Percentiles rank a stretch among this genome's conserved stretches.
Conservation (phyloP, 1,284 basidiomycete genomes). For the Ustilago hordei region DNA sequence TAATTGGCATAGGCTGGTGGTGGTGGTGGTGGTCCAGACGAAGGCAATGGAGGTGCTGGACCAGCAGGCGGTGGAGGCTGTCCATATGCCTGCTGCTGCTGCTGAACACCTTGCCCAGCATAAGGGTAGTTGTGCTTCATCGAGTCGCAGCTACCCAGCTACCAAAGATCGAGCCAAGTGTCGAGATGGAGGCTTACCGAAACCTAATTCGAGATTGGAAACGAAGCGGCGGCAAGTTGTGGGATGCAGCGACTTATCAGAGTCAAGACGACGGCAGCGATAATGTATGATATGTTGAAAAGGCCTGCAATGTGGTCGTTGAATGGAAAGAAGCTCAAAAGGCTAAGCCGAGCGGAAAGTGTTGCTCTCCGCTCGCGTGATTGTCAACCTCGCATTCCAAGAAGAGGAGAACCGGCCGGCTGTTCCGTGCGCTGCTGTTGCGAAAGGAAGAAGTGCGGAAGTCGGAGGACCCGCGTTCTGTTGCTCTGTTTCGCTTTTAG, state of each 20-base stretch:
- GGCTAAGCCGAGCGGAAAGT: not conserved
- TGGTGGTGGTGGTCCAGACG: conserved; percentile 23
- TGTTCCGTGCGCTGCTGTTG: not conserved
- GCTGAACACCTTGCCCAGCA: conserved; percentile 20
- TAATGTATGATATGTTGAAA: not conserved
- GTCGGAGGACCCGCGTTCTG: conserved; percentile 4
- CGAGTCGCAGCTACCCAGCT: not conserved
- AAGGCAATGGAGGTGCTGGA: conserved; percentile 39
- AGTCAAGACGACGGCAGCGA: not conserved
- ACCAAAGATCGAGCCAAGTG: not conserved
- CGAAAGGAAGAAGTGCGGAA: conserved; percentile 7
- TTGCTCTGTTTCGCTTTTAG: not conserved
- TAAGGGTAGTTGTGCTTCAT: conserved; percentile 42
- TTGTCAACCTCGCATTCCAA: not conserved
- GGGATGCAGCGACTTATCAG: not conserved
- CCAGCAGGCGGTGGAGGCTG: conserved; percentile 44
- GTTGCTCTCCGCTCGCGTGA: not conserved
- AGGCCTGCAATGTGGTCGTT: not conserved
- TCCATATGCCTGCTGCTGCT: conserved; percentile 22
- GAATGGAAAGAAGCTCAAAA: not conserved
- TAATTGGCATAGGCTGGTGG: conserved; percentile 55
- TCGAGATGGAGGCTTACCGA: not conserved
- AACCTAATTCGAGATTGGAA: not conserved
- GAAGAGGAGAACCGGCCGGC: conserved; percentile 4
- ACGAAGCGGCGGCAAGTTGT: not conserved